Base-by-base conservation (phyloP, 2,329 filamentous ascomycete species). In the Colletotrichum kahawae region DNA sequence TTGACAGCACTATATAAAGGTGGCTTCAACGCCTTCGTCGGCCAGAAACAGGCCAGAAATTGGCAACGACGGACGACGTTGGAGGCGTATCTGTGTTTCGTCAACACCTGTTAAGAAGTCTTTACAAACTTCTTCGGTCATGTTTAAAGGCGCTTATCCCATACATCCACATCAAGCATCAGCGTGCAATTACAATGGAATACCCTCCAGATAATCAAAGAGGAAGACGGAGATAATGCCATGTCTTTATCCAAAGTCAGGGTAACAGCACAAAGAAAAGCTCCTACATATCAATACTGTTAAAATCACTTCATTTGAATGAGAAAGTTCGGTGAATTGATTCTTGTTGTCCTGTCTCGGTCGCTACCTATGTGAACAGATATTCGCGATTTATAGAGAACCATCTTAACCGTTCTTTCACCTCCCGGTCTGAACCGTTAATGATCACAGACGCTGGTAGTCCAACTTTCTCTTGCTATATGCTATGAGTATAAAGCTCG, bases 41-140 rank as follows among this genome's bases (percentile, higher is more conserved):
- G 0, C 38, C 38, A 48, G 38, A 0, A n/a, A 48, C 18, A 48
- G 0, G 9, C 38, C 18, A 0, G 9, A n/a, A 43, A 43, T 43
- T 0, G 5, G 38, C 5, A 5, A 43, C 1, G 36, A 0, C 8
- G 16, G 3, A 33, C 4, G 36, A 43, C 16, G 16, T 1, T 0
- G 0, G 8, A 43, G 38, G 38, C 38, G 38, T n/a, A 0, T 3
- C 8, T 1, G 1, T 43, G 8, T 43, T 43, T 43, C 38, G 0
- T n/a, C 38, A n/a, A 43, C 0, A 43, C 0, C 38, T 6, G 38
- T 10, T 9, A 43, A 18, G 38, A 43, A 43, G 5, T 43, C 9
- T 2, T 3, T 0, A 43, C 5, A 6, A n/a, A 0, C 38, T 43
- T 43, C 8, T 43, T n/a, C 38, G 38, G 38, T 43, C 8, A 9